Percentiles rank a stretch among this genome's conserved stretches.
These are phyloP conservation scores for Schizosaccharomyces osmophilus DNA, from an alignment of 805 yeast genomes.

Conservation along the genomic window DNA sequence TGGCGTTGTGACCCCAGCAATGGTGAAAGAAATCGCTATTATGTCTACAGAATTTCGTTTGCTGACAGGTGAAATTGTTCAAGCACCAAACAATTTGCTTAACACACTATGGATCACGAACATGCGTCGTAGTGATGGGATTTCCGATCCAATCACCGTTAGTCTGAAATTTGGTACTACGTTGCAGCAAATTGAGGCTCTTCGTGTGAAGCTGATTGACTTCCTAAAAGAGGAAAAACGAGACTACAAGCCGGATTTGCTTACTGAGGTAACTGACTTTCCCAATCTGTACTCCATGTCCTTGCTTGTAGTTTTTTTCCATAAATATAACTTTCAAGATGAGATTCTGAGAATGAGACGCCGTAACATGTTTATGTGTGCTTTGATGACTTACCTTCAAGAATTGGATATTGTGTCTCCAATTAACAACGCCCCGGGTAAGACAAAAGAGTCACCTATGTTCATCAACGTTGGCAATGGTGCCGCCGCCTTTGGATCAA, in stretches of 20 bases:
- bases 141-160: conserved; percentile 5
- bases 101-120: conserved; percentile 18
- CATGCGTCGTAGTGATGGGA: conserved; percentile 14
- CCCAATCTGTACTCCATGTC: conserved; percentile 15
- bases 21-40: conserved; percentile 15
- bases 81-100: conserved; percentile 17
- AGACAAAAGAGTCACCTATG: background rate
- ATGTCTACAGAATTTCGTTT: conserved; percentile 16
- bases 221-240: conserved; percentile 16
- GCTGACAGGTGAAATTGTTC: conserved; percentile 11
- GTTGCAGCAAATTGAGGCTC: conserved; percentile 13
- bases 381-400: conserved; percentile 3
- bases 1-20: conserved; percentile 7
- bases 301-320: conserved; percentile 12
- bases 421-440: background rate
- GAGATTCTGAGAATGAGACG: conserved; percentile 7
- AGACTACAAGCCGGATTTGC: conserved; percentile 15
- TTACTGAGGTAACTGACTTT: conserved; percentile 13
- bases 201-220: conserved; percentile 11
- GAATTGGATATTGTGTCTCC: background rate
- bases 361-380: conserved; percentile 6
- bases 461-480: background rate
- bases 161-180: conserved; percentile 13
- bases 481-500: background rate
- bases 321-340: conserved; percentile 15